Conservation (phyloP, 1,139 yeast genomes). For the Suhomyces ambrosiae region DNA sequence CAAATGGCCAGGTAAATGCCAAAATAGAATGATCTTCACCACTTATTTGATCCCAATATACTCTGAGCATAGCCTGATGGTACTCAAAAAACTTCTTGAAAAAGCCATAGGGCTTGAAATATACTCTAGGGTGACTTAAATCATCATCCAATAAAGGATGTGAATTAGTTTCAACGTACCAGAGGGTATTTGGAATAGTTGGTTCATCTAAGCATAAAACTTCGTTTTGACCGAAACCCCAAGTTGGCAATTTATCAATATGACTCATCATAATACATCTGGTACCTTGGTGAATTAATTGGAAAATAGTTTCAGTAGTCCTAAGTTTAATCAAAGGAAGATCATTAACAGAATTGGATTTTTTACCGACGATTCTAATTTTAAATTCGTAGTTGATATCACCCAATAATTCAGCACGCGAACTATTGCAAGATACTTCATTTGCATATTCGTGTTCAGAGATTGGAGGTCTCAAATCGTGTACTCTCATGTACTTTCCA, state of each 20-base stretch:
- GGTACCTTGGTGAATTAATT: slow-evolving; percentile 59
- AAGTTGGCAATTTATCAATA: slow-evolving; percentile 59
- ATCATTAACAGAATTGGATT: slow-evolving; percentile 30
- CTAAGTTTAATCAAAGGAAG: slow-evolving; percentile 45
- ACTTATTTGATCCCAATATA: slow-evolving; percentile 31
- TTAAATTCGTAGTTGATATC: slow-evolving; percentile 57
- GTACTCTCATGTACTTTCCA: slow-evolving; percentile 60
- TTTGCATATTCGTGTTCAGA: slow-evolving; percentile 79
- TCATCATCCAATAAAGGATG: slow-evolving; percentile 49
- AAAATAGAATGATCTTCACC: not conserved
- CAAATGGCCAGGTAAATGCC: slow-evolving; percentile 45
- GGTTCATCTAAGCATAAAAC: slow-evolving; percentile 74
- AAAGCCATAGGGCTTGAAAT: slow-evolving; percentile 23
- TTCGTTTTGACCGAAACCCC: slow-evolving; percentile 76
- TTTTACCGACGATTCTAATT: slow-evolving; percentile 36
- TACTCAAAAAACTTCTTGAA: slow-evolving; percentile 36
- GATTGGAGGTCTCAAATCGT: slow-evolving; percentile 67
- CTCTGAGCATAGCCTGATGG: slow-evolving; percentile 37
- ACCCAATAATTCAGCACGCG: slow-evolving; percentile 43
- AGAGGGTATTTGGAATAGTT: slow-evolving; percentile 56
- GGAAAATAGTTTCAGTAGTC: slow-evolving; percentile 59
- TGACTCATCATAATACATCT: slow-evolving; percentile 67
- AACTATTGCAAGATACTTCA: slow-evolving; percentile 71
- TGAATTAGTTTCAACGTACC: slow-evolving; percentile 65
- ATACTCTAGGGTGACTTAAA: slow-evolving; percentile 30